A percentile compares a stretch with the other conserved stretches of the same genome.
phyloP scores from a whole-genome alignment of 2,329 filamentous ascomycete species.

The Epichloe sylvatica region DNA sequence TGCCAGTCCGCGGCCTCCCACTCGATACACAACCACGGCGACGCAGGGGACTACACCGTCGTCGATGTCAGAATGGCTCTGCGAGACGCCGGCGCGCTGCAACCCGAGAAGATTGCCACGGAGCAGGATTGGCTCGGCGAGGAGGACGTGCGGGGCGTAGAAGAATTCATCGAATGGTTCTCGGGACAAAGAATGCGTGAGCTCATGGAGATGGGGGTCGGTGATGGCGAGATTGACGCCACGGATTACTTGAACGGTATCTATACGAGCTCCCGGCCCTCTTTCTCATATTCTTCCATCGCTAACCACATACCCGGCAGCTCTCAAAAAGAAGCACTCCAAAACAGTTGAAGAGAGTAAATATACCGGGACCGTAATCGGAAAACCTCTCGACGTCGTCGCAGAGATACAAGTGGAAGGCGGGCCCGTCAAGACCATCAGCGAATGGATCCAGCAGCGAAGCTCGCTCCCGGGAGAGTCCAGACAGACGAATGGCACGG shows the following conservation, averaged over 20 bases:
- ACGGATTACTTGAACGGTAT: slow-evolving; percentile 57
- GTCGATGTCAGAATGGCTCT: slow-evolving; percentile 77
- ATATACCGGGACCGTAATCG: slow-evolving; percentile 73
- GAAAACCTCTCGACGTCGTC: slow-evolving; percentile 51
- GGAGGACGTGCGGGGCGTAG: slow-evolving; percentile 68
- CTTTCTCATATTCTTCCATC: background rate
- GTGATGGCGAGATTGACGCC: slow-evolving; percentile 49
- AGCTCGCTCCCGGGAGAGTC: slow-evolving; percentile 7
- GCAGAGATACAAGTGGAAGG: slow-evolving; percentile 67
- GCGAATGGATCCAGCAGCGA: slow-evolving; percentile 24
- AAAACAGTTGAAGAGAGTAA: slow-evolving; percentile 78
- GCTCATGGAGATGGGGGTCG: slow-evolving; percentile 65
- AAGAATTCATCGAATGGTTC: slow-evolving; percentile 70
- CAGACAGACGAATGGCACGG: slow-evolving; percentile 6
- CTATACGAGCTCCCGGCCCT: slow-evolving; percentile 3
- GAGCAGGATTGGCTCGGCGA: slow-evolving; percentile 56
- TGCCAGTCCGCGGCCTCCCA: slow-evolving; percentile 59
- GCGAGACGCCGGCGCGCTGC: slow-evolving; percentile 62
- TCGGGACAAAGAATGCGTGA: slow-evolving; percentile 59
- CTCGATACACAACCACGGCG: slow-evolving; percentile 52
- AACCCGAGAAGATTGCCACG: slow-evolving; percentile 50
- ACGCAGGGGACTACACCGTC: slow-evolving; percentile 34
- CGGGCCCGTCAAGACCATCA: slow-evolving; percentile 31
- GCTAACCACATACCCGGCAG: slow-evolving; percentile 23
- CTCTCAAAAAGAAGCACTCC: slow-evolving; percentile 82